Conservation (phyloP, 345 rosid genomes). For the Bruguiera sexangula region DNA sequence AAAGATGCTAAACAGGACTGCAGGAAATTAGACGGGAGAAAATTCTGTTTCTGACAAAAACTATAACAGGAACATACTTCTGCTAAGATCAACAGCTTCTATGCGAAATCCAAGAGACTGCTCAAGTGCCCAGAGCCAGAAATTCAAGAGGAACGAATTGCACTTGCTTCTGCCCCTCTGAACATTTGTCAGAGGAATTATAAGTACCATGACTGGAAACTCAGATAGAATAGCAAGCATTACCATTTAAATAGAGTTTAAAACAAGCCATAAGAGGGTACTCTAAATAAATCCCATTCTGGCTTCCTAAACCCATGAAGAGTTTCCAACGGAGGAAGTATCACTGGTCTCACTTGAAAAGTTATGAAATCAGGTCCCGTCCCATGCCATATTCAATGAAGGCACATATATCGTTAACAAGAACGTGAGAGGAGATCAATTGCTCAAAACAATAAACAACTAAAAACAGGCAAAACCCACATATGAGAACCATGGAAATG, state of each 20-base stretch:
- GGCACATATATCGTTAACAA: not conserved
- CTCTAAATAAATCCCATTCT: not conserved
- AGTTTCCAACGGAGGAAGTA: not conserved
- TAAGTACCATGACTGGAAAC: slow-evolving; percentile 12
- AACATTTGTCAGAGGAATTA: slow-evolving; percentile 20
- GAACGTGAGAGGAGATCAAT: not conserved
- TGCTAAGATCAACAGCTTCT: slow-evolving; percentile 52
- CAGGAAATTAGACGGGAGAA: not conserved
- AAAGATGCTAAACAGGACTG: no score
- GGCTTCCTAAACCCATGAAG: not conserved
- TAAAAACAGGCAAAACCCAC: not conserved
- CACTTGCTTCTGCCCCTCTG: slow-evolving; percentile 46
- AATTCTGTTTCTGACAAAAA: not conserved
- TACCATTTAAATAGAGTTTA: not conserved
- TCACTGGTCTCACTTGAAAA: not conserved
- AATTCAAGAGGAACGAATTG: slow-evolving; percentile 37
- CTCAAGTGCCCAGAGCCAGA: slow-evolving; percentile 46
- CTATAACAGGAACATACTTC: slow-evolving; percentile 34
- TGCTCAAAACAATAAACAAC: not conserved
- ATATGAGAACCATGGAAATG: not conserved
- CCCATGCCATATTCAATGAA: not conserved
- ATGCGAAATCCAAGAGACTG: slow-evolving; percentile 47
- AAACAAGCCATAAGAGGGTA: not conserved
- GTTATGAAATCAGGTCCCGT: not conserved
- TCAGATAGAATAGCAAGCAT: slow-evolving; percentile 1